A percentile compares a stretch with the other conserved stretches of the same genome.
Conservation (phyloP, 2,329 filamentous ascomycete species). For the Penicillium aurantiogriseum region DNA sequence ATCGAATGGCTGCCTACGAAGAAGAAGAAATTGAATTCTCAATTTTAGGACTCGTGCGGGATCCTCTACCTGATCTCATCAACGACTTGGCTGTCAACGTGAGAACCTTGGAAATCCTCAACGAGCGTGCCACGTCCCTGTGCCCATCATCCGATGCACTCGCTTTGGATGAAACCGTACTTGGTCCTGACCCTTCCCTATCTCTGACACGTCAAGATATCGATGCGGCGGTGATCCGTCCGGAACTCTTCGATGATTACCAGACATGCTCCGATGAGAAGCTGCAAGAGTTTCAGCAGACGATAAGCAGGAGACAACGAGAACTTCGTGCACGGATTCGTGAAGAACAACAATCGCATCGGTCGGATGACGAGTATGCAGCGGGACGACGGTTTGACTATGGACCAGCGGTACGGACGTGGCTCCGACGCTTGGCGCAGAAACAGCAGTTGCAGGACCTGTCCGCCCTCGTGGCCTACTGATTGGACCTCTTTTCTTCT, state of each 20-base stretch:
- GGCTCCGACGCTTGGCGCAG: constrained; percentile 67
- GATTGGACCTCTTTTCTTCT: constrained; percentile 12
- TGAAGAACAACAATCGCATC: constrained; percentile 41
- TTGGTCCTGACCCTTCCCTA: constrained; percentile 39
- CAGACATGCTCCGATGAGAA: constrained; percentile 24
- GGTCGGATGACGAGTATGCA: constrained; percentile 43
- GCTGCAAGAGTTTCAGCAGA: constrained; percentile 31
- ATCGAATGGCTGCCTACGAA: constrained; percentile 66
- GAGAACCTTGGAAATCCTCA: constrained; percentile 43
- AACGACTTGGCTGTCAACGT: constrained; percentile 47
- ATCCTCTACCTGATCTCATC: constrained; percentile 55
- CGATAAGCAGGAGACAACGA: constrained; percentile 32
- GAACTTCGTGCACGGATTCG: constrained; percentile 37
- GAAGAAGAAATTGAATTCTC: constrained; percentile 70
- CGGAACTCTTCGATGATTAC: constrained; percentile 25
- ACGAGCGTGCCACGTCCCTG: constrained; percentile 26
- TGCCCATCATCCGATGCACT: constrained; percentile 1
- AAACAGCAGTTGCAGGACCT: constrained; percentile 56
- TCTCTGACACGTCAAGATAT: constrained; percentile 36
- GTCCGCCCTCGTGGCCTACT: constrained; percentile 19
- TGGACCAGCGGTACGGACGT: constrained; percentile 65
- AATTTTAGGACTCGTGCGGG: constrained; percentile 70
- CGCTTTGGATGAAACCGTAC: constrained; percentile 22
- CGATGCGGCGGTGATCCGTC: constrained; percentile 31
- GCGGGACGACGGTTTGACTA: constrained; percentile 59